These are phyloP conservation scores for Pythium brachiatum DNA, from an alignment of 352 stramenopile genomes.

Conservation along the genomic window DNA sequence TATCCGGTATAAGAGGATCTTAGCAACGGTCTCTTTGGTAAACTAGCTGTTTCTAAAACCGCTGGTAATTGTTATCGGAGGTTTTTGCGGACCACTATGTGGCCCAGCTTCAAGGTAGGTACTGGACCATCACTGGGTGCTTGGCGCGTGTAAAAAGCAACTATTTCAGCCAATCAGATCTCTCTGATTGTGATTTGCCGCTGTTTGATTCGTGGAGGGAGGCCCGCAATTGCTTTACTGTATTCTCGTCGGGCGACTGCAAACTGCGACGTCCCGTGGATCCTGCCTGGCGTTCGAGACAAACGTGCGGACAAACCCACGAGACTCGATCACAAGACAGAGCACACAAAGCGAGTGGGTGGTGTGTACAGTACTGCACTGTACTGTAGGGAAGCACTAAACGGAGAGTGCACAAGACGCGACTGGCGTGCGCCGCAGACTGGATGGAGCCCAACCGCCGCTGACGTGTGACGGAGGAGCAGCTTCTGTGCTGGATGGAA, in stretches of 20 bases:
- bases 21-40: not conserved
- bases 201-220: not conserved
- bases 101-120: slow-evolving; percentile 3
- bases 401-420: not conserved
- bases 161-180: not conserved
- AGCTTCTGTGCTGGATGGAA: not conserved
- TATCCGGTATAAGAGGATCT: slow-evolving; percentile 11
- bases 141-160: not conserved
- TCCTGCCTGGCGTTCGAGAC: not conserved
- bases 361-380: not conserved
- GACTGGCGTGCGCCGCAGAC: not conserved
- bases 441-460: not conserved
- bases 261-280: too few species aligned
- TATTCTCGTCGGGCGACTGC: too few species aligned
- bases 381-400: not conserved
- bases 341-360: not conserved
- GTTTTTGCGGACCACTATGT: not conserved
- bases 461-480: not conserved
- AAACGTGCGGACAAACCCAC: not conserved
- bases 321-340: not conserved
- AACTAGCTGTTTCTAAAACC: not conserved
- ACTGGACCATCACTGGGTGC: not conserved
- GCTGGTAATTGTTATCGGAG: not conserved
- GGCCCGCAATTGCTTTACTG: not conserved
- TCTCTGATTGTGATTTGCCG: not conserved